Evolutionary conservation across 768 basidiomycete species (phyloP), one percentile per base, ranked within the genome.

Genomic region (Pisolithus orientalis): DNA sequence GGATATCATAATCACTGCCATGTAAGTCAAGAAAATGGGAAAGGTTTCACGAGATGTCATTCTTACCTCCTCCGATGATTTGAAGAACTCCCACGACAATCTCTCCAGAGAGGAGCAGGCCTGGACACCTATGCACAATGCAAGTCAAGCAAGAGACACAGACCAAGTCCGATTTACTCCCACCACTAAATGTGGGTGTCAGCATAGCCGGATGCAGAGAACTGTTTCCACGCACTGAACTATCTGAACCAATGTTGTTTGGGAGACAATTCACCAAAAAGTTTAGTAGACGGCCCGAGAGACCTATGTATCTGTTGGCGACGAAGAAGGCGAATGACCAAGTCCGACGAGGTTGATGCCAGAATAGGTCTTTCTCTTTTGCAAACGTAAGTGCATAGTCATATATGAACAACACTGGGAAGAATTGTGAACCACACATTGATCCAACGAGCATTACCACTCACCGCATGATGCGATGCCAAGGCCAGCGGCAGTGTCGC

Each of bases 311-410:
- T n/a, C 75, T 70, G 44, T 74, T 75, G 28, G 70, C 40, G 52
- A 68, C 73, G 62, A 76, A 76, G 5, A 75, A 56, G 28, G 65
- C 59, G 1, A 68, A 62, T 5, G 62, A 67, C 67, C 66, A 73
- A 27, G 63, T 67, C 6, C 70, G 17, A 6, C 61, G 59, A 24
- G 60, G 44, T 48, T 54, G 54, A 5, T 44, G 53, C 79, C 79
- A 80, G 59, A 72, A 74, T 2, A 67, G 61, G 16, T 73, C 69
- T 6, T 75, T 62, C 54, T 80, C 79, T 27, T 54, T 44, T 1
- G 52, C 44, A 4, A 80, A 54, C 0, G 79, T 80, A 34, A 78
- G 60, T 47, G 65, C 39, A 54, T 75, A 78, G 44, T 80, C 79
- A 52, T 75, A 74, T 11, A 71, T 60, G 9, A 70, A 49, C 8